Base-by-base conservation (phyloP, 495 filamentous ascomycete genomes). In the Friedmanniomyces endolithicus region DNA sequence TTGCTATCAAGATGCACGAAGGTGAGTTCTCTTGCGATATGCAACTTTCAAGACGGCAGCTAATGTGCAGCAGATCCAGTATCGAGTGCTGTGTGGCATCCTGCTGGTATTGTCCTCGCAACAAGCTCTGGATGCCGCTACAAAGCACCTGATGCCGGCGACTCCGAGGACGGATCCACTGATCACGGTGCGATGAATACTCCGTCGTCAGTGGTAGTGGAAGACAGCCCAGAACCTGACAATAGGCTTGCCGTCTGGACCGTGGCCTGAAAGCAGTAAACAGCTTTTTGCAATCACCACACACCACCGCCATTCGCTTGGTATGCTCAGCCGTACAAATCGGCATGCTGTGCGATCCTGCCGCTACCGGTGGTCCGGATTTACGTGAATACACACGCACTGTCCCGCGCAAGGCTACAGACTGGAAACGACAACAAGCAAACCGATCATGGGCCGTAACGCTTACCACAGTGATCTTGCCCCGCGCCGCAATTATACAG, bases 51-150 rank as follows among this genome's bases (percentile, higher is more conserved):
- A 9, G 35, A 46, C 24, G 37, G 11, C 23, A 25, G 12, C 27
- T 22, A 2, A 35, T 20, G 12, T 57, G 34, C 27, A 41, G 16
- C 46, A 74, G 75, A 76, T 70, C 70, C 80, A 0, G 75, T 90
- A 1, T 75, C 80, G 2, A 80, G 79, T 34, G 72, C 81, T 19
- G 73, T 79, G 1, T 72, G 89, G 61, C 86, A 94, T 69, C 74
- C 74, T 23, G 75, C 72, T 55, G 84, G 84, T 3, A 76, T 72
- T 46, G 80, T 90, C 27, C 69, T 82, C 27, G 87, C 82, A n/a
- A 90, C 85, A 2, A 85, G 80, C 61, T 86, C 85, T 24, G 87
- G 87, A 17, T 76, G 81, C 51, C 68, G 73, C 65, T 72, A 52
- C 24, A 6, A 57, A 6, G 16, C 11, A 24, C 24, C 44, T 2